Percentiles rank a stretch among this genome's conserved stretches.
These are phyloP conservation scores for Cerioporus squamosus DNA, from an alignment of 1,284 basidiomycete species.

Conservation along the genomic window DNA sequence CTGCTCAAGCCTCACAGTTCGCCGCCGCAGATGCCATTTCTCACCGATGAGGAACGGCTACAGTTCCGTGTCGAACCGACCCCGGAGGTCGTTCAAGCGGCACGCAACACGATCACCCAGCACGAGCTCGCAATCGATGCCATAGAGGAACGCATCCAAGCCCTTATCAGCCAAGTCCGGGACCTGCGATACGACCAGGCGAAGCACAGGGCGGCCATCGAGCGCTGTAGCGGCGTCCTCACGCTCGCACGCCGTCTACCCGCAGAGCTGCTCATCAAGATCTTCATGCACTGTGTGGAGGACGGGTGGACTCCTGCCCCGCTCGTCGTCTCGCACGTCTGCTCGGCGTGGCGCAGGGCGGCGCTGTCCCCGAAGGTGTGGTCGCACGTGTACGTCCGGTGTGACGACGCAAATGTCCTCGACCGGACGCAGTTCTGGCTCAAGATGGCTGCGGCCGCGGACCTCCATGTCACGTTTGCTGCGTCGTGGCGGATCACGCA, in stretches of 20 bases:
- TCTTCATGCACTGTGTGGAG: conserved; percentile 55
- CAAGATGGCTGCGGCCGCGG: conserved; percentile 44
- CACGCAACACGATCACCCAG: conserved; percentile 38
- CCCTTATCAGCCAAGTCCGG: conserved; percentile 44
- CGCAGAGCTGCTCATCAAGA: conserved; percentile 56
- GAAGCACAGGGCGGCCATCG: conserved; percentile 45
- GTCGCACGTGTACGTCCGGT: conserved; percentile 59
- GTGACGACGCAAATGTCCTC: conserved; percentile 47
- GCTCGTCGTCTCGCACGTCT: conserved; percentile 61
- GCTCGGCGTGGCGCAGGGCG: conserved; percentile 61
- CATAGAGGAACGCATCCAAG: conserved; percentile 49
- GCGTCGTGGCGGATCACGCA: conserved; percentile 31
- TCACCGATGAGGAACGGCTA: conserved; percentile 6
- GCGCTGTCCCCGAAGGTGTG: conserved; percentile 56
- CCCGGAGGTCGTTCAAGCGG: conserved; percentile 34
- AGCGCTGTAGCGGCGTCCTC: conserved; percentile 49
- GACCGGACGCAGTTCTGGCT: conserved; percentile 56
- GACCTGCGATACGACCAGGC: conserved; percentile 47
- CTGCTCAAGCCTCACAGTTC: too few species aligned
- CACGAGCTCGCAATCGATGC: conserved; percentile 46
- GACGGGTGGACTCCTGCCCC: conserved; percentile 61
- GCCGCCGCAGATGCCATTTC: background rate
- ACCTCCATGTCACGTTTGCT: conserved; percentile 49
- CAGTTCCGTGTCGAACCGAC: conserved; percentile 33
- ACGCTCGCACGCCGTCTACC: conserved; percentile 61